A percentile compares a stretch with the other conserved stretches of the same genome.
These are phyloP conservation scores for Colletotrichum caudatum DNA, from an alignment of 2,329 filamentous ascomycete genomes.

Conservation along the genomic window DNA sequence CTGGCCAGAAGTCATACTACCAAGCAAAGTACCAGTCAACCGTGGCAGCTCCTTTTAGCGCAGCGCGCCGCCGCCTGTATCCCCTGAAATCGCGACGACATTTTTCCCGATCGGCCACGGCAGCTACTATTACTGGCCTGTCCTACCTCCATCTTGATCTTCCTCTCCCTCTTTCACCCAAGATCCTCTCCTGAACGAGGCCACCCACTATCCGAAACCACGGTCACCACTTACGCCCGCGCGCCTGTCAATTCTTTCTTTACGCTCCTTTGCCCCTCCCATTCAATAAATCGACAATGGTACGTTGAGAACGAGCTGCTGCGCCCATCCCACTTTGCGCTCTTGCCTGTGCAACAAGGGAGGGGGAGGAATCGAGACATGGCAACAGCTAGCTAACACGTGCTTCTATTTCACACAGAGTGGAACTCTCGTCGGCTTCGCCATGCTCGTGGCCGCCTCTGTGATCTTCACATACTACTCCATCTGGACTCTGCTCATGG, in stretches of 20 bases:
- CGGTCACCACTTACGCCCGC: neutral
- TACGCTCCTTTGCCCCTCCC: conserved; percentile 29
- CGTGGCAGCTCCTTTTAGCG: conserved; percentile 38
- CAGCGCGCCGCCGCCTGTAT: conserved; percentile 36
- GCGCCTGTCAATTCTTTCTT: conserved; percentile 11
- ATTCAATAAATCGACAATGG: conserved; percentile 47
- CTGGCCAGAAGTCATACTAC: neutral
- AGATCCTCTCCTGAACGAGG: neutral
- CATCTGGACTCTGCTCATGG: conserved; percentile 97
- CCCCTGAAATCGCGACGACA: conserved; percentile 42
- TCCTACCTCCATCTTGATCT: conserved; percentile 10
- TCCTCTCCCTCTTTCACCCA: conserved; percentile 13
- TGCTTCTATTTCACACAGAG: conserved; percentile 68
- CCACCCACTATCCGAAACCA: neutral
- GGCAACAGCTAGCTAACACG: conserved; percentile 18
- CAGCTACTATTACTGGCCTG: conserved; percentile 17
- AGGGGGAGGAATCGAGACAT: neutral
- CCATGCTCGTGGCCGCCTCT: conserved; percentile 75
- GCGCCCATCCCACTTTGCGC: conserved; percentile 12
- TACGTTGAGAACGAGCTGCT: conserved; percentile 38
- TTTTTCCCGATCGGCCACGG: conserved; percentile 38
- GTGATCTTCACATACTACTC: conserved; percentile 88
- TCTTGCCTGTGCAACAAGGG: conserved; percentile 28
- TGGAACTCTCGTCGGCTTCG: conserved; percentile 82
- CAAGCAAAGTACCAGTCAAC: conserved; percentile 20